These are phyloP conservation scores for Penicillium arizonense DNA, from an alignment of 495 filamentous ascomycete species.

Conservation along the genomic window DNA sequence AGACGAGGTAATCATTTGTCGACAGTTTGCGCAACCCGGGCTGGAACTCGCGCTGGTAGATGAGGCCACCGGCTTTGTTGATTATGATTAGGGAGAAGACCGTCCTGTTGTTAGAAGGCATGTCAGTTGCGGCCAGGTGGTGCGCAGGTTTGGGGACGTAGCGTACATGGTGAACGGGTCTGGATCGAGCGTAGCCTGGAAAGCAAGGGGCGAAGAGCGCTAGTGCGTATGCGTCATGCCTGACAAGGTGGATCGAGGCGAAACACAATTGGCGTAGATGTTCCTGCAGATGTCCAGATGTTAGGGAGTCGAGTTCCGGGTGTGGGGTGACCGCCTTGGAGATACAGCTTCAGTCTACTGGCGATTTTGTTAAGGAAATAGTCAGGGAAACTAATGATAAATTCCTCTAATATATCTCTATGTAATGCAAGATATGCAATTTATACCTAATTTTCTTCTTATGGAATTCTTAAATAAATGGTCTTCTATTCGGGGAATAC, in stretches of 20 bases:
- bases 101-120: slow-evolving; percentile 56
- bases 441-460: too few relatives aligned
- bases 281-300: slow-evolving; percentile 13
- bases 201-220: slow-evolving; percentile 4
- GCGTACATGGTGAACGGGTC: slow-evolving; percentile 21
- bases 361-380: too few relatives aligned
- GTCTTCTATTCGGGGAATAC: too few relatives aligned
- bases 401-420: too few relatives aligned
- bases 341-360: slow-evolving; percentile 10
- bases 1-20: slow-evolving; percentile 92
- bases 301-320: too few relatives aligned
- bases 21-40: slow-evolving; percentile 78
- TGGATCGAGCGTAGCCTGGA: slow-evolving; percentile 11
- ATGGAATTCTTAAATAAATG: too few relatives aligned
- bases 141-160: neutral
- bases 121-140: slow-evolving; percentile 14
- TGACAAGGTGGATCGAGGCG: neutral
- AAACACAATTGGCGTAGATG: neutral
- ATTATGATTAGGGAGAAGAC: slow-evolving; percentile 94
- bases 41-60: slow-evolving; percentile 93
- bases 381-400: too few relatives aligned
- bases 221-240: slow-evolving; percentile 10
- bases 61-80: slow-evolving; percentile 94
- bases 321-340: too few relatives aligned
- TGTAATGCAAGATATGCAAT: too few relatives aligned